Base-by-base conservation (phyloP, 2,329 filamentous ascomycete genomes). In the Botryotinia globosa region DNA sequence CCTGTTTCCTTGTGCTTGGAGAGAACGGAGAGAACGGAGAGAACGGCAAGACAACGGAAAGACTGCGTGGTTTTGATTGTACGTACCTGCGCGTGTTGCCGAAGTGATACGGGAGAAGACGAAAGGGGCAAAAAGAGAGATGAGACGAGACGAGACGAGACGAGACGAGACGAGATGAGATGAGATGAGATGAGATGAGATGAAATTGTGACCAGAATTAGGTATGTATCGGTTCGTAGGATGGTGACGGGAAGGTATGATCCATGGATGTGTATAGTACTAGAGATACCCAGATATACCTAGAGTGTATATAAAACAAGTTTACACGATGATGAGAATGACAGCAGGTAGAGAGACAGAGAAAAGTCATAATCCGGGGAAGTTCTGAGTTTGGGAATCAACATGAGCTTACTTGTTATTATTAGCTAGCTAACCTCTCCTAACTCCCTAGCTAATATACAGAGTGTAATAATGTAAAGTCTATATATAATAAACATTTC, bases 61-160 rank as follows among this genome's bases (percentile, higher is more conserved):
- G 63, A 65, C 20, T 51, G 63, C 37, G 48, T 65, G 62, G 42
- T 65, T 37, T 29, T 25, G 42, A 29, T 37, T 12, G 62, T n/a
- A 65, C 51, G 62, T n/a, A 65, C 51, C n/a, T 65, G 62, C 20
- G 63, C 44, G 37, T 18, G 63, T 48, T 48, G 42, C 63, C 44
- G 63, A 65, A 65, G 63, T 37, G 39, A 44, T 39, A 48, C 45
- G 45, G 20, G 10, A 8, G 61, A 29, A 22, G 39, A 32, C 61
- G 39, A 64, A 63, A 56, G 51, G 51, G 58, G 61, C 20, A 22
- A 45, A 22, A 10, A 4, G 32, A 25, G 58, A 39, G 58, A 61
- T 25, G 58, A 18, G 58, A 44, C 8, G 61, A 44, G 25, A 62
- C 29, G 61, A 29, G 32, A n/a, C n/a, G n/a, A n/a, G n/a, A n/a